Conservation (phyloP, 1,284 basidiomycete genomes). For the Macrocybe sp. region DNA sequence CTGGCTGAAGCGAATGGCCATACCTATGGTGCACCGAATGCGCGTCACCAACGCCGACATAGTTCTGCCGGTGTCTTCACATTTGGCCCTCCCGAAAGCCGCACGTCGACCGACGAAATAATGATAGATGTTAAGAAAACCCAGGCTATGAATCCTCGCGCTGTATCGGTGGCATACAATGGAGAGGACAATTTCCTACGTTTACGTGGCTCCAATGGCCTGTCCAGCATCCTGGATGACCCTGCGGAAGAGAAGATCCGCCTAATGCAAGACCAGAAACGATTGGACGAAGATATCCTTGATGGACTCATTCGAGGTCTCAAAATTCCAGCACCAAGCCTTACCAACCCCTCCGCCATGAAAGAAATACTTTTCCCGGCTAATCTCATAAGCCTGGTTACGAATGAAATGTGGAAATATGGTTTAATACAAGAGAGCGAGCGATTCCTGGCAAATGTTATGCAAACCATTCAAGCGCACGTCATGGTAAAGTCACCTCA, state of each 20-base stretch:
- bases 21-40: constrained; percentile 31
- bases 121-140: constrained; percentile 75
- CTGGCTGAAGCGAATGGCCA: constrained; percentile 43
- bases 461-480: constrained; percentile 97
- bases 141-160: constrained; percentile 76
- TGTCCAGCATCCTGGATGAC: constrained; percentile 80
- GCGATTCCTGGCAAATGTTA: constrained; percentile 96
- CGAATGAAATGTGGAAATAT: constrained; percentile 99
- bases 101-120: constrained; percentile 74
- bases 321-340: constrained; percentile 89
- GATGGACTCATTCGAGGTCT: constrained; percentile 88
- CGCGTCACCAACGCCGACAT: constrained; percentile 73
- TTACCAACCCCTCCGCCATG: constrained; percentile 87
- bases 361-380: constrained; percentile 99
- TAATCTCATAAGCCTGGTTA: constrained; percentile 96
- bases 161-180: constrained; percentile 89
- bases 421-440: constrained; percentile 97
- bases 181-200: constrained; percentile 66
- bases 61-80: constrained; percentile 81
- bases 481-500: constrained; percentile 76
- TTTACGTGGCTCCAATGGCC: constrained; percentile 62
- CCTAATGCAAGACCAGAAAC: constrained; percentile 88
- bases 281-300: constrained; percentile 92
- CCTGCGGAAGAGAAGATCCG: constrained; percentile 94
- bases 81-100: constrained; percentile 53